phyloP scores from a whole-genome alignment of 805 yeast genomes.

The Jamesozyma piceae region DNA sequence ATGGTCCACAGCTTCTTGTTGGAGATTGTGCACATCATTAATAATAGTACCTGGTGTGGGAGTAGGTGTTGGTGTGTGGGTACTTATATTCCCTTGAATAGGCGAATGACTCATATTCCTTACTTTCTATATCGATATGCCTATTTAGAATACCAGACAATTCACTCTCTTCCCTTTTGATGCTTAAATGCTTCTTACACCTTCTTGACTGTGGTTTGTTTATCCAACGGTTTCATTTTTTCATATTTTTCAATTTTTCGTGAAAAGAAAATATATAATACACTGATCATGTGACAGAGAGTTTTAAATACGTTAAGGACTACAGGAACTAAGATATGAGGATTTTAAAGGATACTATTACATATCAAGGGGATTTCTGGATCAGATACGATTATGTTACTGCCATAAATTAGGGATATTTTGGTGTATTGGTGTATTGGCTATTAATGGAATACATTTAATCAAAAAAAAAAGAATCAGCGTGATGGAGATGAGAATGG shows the following conservation, averaged over 20 bases:
- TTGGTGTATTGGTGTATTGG: no score
- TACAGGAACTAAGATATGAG: no score
- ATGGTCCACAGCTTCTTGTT: conserved; percentile 2
- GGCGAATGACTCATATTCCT: conserved; percentile 6
- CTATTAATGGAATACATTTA: no score
- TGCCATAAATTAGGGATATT: no score
- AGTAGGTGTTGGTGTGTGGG: conserved; percentile 3
- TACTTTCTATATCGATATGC: not conserved
- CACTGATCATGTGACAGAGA: not conserved
- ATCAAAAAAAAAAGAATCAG: no score
- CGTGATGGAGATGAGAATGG: no score
- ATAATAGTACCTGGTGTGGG: not conserved
- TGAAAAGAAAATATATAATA: not conserved
- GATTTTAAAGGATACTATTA: no score
- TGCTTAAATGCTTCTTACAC: no score
- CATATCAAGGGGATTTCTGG: no score
- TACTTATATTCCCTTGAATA: not conserved
- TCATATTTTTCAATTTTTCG: not conserved
- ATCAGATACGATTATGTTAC: no score
- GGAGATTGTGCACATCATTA: conserved; percentile 1
- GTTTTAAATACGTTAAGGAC: not conserved
- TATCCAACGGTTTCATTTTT: not conserved
- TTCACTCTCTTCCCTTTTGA: not conserved
- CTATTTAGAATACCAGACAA: not conserved
- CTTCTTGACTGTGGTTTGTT: no score